Base-by-base conservation (phyloP, 1,284 basidiomycete genomes). In the Trichosporon sp. region DNA sequence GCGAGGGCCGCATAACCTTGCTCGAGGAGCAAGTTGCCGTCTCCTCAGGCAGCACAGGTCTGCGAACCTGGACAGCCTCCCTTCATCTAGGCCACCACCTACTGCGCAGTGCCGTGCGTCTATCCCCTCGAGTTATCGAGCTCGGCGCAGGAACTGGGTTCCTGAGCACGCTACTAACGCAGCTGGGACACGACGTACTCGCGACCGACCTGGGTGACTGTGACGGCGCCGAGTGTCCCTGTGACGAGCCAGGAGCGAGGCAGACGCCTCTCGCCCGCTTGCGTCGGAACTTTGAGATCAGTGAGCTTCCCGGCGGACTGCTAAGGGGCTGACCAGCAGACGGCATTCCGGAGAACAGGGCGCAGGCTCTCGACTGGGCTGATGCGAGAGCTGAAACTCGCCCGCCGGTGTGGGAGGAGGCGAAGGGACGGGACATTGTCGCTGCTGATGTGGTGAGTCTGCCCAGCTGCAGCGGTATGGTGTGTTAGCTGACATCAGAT, bases 161-260 rank as follows among this genome's bases (percentile, higher is more conserved):
- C 69, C 72, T 85, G 6, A 81, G 80, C 0, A 76, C 79, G 43
- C 74, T 84, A 12, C 73, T 84, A 2, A 76, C 78, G 4, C 80
- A 81, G 68, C 67, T 78, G 0, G 80, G 78, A 0, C 54, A 68
- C 83, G 91, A 95, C 79, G 97, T 99, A 81, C 83, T 94, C 10
- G 89, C 89, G 35, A 89, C 89, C 31, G 89, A 88, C 71, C 79
- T 82, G 40, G 80, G 77, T 11, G 79, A 82, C 32, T 85, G 78
- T 3, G 82, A 82, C 2, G 86, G 73, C 8, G 80, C 81, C 31
- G 81, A 81, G 40, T 80, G 80, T n/a, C 77, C 81, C 31, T 76
- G 76, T 68, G 83, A 86, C 38, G 51, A 54, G n/a, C 83, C 81
- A 6, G 19, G n/a, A 32, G 59, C 19, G 65, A 37, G 73, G 7